These are phyloP conservation scores for Fusarium compactum DNA, from an alignment of 2,329 filamentous ascomycete genomes.

Conservation along the genomic window DNA sequence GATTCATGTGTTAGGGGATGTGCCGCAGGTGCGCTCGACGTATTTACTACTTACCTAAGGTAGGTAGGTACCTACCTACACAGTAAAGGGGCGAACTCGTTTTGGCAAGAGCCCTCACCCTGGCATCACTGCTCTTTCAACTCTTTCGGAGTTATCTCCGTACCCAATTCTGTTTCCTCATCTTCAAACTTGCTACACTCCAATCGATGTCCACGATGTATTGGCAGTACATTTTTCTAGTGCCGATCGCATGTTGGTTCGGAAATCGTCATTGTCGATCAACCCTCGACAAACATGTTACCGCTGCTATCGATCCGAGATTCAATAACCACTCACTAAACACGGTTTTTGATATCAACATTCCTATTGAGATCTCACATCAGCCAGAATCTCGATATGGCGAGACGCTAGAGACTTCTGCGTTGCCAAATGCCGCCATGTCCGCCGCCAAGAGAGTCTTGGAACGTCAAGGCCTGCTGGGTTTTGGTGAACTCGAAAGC, in stretches of 20 bases:
- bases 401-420: not conserved
- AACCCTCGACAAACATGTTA: not conserved
- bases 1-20: not conserved
- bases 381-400: not conserved
- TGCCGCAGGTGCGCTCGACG: not conserved
- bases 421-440: not conserved
- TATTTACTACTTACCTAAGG: not conserved
- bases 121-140: not conserved
- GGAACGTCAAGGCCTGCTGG: not conserved
- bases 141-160: not conserved
- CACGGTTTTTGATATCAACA: not conserved
- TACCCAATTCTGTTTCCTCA: not conserved
- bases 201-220: not conserved
- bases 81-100: not conserved
- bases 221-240: not conserved
- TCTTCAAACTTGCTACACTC: not conserved
- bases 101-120: not conserved
- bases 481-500: not conserved
- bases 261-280: not conserved
- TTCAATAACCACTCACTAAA: not conserved
- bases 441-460: not conserved
- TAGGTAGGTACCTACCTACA: not conserved
- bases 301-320: not conserved
- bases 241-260: not conserved
- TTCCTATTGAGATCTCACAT: not conserved